Evolutionary conservation across 306 rosid genomes (phyloP).

Genomic region (Herpetospermum pedunculosum): DNA sequence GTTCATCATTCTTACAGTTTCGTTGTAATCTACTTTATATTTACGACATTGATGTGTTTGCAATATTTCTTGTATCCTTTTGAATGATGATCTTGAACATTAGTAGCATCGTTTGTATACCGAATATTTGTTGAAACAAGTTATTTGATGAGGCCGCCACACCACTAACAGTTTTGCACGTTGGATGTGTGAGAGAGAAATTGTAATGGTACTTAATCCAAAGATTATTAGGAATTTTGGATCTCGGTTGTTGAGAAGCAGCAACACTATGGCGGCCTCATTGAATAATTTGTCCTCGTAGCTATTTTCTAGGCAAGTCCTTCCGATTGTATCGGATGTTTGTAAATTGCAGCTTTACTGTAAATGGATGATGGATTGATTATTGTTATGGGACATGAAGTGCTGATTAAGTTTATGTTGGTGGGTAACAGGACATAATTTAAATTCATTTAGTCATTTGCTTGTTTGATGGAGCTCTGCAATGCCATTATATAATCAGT

Average conservation of each 20-base stretch:
- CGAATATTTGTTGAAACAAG: neutral
- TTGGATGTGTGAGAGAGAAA: no score
- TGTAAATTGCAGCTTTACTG: neutral
- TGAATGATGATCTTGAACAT: neutral
- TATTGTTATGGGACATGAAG: neutral
- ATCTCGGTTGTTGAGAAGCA: no score
- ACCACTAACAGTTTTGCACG: no score
- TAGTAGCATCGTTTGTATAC: no score
- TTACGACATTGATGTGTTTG: neutral
- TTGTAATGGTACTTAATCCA: no score
- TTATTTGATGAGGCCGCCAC: no score
- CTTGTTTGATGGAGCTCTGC: neutral
- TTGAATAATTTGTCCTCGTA: no score
- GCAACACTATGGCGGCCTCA: no score
- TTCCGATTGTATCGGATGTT: neutral
- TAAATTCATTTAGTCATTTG: neutral
- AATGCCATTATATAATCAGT: neutral
- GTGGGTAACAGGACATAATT: neutral
- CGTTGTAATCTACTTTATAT: neutral
- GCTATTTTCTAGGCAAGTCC: neutral
- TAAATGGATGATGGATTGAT: neutral
- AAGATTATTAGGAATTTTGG: no score
- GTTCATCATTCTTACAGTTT: neutral
- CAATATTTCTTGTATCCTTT: neutral
- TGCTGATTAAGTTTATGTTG: neutral